These are phyloP conservation scores for Plasmopara muralis DNA, from an alignment of 352 stramenopile species.

Conservation along the genomic window DNA sequence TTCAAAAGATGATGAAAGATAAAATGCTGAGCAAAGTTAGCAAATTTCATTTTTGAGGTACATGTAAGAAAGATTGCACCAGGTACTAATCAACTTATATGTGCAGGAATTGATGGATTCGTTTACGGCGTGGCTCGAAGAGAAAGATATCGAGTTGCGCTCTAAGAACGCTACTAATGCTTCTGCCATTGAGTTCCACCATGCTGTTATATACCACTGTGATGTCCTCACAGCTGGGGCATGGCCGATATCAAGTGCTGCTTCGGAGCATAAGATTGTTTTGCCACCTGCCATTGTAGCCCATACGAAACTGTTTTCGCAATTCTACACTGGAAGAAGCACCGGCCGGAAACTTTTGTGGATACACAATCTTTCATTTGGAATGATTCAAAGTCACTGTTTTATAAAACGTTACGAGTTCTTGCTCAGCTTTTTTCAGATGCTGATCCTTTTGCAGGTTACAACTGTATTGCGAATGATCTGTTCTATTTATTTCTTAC, in stretches of 20 bases:
- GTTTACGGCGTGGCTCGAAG: constrained; percentile 66
- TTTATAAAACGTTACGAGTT: constrained; percentile 79
- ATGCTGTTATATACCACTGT: constrained; percentile 57
- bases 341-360: constrained; percentile 73
- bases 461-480: background rate
- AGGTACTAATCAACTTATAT: constrained; percentile 3
- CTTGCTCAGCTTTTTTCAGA: constrained; percentile 79
- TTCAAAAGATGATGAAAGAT: constrained; percentile 86
- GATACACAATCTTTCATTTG: constrained; percentile 74
- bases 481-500: background rate
- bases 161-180: constrained; percentile 28
- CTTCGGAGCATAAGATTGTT: constrained; percentile 40
- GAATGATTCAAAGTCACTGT: constrained; percentile 56
- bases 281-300: constrained; percentile 50
- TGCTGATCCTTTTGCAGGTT: constrained; percentile 72
- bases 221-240: constrained; percentile 77
- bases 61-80: background rate
- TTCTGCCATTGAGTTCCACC: constrained; percentile 49
- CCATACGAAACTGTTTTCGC: constrained; percentile 69
- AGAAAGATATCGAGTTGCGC: constrained; percentile 48
- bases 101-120: constrained; percentile 53
- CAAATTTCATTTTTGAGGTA: background rate
- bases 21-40: constrained; percentile 77
- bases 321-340: constrained; percentile 74
- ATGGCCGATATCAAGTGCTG: constrained; percentile 75